Base-by-base conservation (phyloP, 2,329 filamentous ascomycete species). In the Aspergillus brunneoviolaceus region DNA sequence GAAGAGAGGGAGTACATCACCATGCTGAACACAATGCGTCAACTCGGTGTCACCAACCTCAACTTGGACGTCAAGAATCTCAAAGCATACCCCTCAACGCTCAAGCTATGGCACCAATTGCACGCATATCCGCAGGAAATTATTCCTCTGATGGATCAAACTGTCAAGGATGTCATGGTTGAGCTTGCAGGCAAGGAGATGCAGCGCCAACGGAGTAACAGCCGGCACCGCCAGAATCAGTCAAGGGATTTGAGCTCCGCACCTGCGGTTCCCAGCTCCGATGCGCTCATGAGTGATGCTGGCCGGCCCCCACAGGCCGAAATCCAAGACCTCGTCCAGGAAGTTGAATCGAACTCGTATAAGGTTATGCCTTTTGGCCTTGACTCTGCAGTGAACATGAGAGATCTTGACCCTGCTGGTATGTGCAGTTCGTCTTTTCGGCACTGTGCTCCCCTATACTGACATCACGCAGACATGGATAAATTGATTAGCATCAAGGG, bases 91-190 rank as follows among this genome's bases (percentile, higher is more conserved):
- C 95, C 96, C 3, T 88, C 92, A 1, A 98, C 95, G 0, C 83
- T 89, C 68, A 98, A 98, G 79, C 82, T 99, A 58, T 98, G 92
- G 91, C 91, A 98, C 74, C 96, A 99, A 76, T 82, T 96, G 60
- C 91, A 96, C 74, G 89, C 90, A 14, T 99, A 97, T 72, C 95
- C 95, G 0, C 92, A 95, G 71, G 95, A 99, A 82, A 93, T 99
- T 56, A 90, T 99, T 49, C 93, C 94, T 2, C 84, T 98, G 51
- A 96, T 99, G 89, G 96, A 99, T 83, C 91, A 96, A 75, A 88
- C 88, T 5, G 86, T 97, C 54, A 96, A 96, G 72, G 94, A 99
- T 77, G 83, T 92, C 57, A 96, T 98, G 89, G 86, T 95, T 25
- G 93, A 96, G 72, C 80, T 98, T 53, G 92, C 94, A 0, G 86